These are phyloP conservation scores for Colletotrichum orchidophilum DNA, from an alignment of 2,329 filamentous ascomycete species.

Conservation along the genomic window DNA sequence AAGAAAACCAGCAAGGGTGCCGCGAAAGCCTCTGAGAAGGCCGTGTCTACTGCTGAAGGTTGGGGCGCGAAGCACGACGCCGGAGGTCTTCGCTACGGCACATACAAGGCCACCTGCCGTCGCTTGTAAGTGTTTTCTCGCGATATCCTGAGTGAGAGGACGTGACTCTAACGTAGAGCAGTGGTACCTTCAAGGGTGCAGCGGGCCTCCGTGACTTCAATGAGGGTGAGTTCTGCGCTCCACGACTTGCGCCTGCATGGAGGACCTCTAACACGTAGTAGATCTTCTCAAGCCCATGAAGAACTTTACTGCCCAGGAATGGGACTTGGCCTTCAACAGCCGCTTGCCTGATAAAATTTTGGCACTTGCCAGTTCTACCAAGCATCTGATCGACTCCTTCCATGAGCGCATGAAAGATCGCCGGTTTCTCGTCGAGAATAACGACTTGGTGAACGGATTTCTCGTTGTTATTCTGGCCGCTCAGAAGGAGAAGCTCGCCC, in stretches of 20 bases:
- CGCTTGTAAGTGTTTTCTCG: slow-evolving; percentile 50
- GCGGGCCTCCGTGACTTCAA: slow-evolving; percentile 18
- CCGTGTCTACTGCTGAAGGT: slow-evolving; percentile 44
- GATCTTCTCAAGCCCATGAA: slow-evolving; percentile 39
- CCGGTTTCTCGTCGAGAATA: slow-evolving; percentile 8
- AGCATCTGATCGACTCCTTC: not conserved
- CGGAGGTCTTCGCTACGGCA: slow-evolving; percentile 35
- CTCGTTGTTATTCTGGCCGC: not conserved
- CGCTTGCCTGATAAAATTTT: slow-evolving; percentile 29
- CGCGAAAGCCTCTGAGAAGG: not conserved
- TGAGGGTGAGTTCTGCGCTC: not conserved
- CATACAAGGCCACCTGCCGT: slow-evolving; percentile 51
- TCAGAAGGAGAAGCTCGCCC: not conserved
- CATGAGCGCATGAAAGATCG: slow-evolving; percentile 4
- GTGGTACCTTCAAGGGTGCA: slow-evolving; percentile 11
- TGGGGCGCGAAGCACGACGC: slow-evolving; percentile 16
- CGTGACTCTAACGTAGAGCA: not conserved
- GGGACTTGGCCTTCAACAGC: slow-evolving; percentile 40
- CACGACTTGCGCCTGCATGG: too few species aligned
- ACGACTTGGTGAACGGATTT: not conserved
- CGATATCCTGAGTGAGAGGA: not conserved
- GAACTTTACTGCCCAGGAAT: slow-evolving; percentile 30
- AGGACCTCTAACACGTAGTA: slow-evolving; percentile 3
- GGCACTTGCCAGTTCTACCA: not conserved
- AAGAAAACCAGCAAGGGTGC: not conserved